Base-by-base conservation (phyloP, 495 filamentous ascomycete genomes). In the Delitschia confertaspora region DNA sequence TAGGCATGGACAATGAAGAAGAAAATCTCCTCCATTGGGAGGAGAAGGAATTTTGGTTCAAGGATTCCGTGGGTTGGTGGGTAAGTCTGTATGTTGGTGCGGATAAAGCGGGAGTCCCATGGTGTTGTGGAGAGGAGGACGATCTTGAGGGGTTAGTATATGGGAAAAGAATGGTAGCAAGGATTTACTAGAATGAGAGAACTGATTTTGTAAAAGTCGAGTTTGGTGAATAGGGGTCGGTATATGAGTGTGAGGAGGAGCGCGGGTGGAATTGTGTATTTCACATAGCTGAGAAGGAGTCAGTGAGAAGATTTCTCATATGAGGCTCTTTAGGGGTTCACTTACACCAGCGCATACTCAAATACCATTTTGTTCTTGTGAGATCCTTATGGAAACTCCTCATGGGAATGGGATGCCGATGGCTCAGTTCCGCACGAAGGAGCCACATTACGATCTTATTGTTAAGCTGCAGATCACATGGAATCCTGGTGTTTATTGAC, bases 1-100 rank as follows among this genome's bases (percentile, higher is more conserved):
- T 82, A 85, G 5, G 80, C 83, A 58, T 85, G 80, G 23, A 85
- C 72, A n/a, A 82, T 57, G 59, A 83, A 83, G 67, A 83, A 85
- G 61, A 83, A 83, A 17, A 83, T 47, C 51, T 83, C 80, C 55
- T 85, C 80, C 2, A 69, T 48, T 0, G 80, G 80, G 35, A 85
- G 76, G 4, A 56, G 56, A 52, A 74, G 73, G 14, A 82, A 57
- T 1, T 63, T 73, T 11, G 62, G 67, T 1, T 80, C 80, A 26
- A 77, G 33, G 14, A 83, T 67, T 5, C 68, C 79, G 31, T 70
- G 60, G 7, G 66, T 55, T 6, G 80, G 79, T 6, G 80, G 79
- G 53, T 82, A 84, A n/a, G 72, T 77, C 80, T 80, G 83, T 54
- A 84, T 69, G 38, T 65, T 62, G 35, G 58, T 67, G 27, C 68